Percentiles rank a stretch among this genome's conserved stretches.
These are phyloP conservation scores for Trametes elegans DNA, from an alignment of 768 basidiomycete species.

Conservation along the genomic window DNA sequence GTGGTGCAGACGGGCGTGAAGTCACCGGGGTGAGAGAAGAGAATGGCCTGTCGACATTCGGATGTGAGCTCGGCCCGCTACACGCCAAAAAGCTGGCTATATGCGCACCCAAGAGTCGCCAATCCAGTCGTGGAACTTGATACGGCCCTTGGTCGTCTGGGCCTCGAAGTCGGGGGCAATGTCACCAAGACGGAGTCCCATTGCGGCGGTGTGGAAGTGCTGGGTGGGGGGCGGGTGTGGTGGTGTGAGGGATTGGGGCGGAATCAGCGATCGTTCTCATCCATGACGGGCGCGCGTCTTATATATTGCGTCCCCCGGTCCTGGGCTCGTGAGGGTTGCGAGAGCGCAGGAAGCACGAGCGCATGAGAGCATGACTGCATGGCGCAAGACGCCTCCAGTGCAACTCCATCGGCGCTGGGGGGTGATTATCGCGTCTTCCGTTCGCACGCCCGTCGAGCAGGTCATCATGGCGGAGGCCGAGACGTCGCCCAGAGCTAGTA, in stretches of 20 bases:
- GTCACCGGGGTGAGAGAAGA: conserved; percentile 95
- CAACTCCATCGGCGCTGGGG: background rate
- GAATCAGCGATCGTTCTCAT: conserved; percentile 5
- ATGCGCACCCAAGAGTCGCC: conserved; percentile 77
- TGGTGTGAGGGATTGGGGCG: background rate
- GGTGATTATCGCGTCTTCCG: conserved; percentile 51
- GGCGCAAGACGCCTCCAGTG: conserved; percentile 13
- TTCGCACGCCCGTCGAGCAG: conserved; percentile 51
- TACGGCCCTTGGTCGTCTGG: conserved; percentile 79
- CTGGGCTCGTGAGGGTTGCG: background rate
- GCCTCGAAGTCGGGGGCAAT: conserved; percentile 92
- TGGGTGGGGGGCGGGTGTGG: background rate
- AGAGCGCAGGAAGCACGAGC: background rate
- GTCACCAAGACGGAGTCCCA: conserved; percentile 74
- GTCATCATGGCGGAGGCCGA: background rate
- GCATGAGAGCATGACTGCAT: conserved; percentile 8
- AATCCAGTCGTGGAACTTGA: conserved; percentile 94
- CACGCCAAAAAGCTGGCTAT: background rate
- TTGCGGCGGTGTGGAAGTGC: background rate
- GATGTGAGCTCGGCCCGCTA: background rate
- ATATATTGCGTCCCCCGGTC: conserved; percentile 17
- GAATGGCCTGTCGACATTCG: conserved; percentile 54
- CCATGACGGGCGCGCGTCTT: conserved; percentile 12
- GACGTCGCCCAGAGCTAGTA: background rate
- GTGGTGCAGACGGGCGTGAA: conserved; percentile 96